phyloP scores from a whole-genome alignment of 208 protist genomes.

The Naegleria gruberi region DNA sequence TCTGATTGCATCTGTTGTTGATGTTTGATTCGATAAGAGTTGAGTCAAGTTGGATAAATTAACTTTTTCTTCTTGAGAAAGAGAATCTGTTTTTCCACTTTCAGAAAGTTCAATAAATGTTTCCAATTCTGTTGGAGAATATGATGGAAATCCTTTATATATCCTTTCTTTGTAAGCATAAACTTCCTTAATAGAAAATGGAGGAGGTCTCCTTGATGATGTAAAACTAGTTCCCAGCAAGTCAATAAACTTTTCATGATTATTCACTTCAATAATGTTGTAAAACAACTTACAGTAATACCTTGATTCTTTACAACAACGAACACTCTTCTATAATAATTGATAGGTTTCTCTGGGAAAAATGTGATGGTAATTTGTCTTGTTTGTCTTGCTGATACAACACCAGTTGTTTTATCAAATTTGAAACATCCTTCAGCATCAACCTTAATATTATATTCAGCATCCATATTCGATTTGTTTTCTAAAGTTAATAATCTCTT shows the following conservation, averaged over 20 bases:
- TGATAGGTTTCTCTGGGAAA: background rate
- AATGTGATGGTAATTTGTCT: background rate
- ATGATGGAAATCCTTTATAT: background rate
- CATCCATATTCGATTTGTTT: background rate
- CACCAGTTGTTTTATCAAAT: background rate
- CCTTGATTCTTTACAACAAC: background rate
- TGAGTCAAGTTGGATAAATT: background rate
- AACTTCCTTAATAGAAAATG: background rate
- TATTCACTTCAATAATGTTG: too few relatives aligned
- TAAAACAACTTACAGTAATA: background rate
- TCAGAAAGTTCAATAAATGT: background rate
- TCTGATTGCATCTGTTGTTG: background rate
- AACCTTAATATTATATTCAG: background rate
- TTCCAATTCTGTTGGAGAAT: background rate
- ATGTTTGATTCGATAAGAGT: background rate
- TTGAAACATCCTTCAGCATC: background rate
- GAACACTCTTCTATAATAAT: background rate
- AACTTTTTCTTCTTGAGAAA: background rate
- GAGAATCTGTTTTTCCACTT: background rate
- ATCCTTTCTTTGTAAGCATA: background rate
- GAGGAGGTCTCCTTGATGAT: background rate
- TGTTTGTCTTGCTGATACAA: background rate
- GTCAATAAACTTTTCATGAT: background rate
- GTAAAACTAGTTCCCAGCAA: background rate
- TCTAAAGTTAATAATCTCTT: background rate